Evolutionary conservation across 108 stramenopile species (phyloP), one percentile per base, ranked within the genome.

Genomic region (Skeletonema marinoi): DNA sequence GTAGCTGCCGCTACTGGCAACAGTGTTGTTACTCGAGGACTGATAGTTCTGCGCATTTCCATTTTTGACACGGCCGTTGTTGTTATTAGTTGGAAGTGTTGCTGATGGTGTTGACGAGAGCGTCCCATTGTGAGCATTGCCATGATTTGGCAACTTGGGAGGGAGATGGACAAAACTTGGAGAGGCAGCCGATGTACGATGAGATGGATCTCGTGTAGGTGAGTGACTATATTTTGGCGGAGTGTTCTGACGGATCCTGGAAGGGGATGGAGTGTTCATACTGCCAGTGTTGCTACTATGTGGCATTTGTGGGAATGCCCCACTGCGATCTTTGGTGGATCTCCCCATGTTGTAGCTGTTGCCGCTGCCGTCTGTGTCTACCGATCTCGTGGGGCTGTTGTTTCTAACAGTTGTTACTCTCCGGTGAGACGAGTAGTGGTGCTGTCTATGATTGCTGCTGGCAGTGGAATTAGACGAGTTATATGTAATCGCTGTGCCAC

Each of bases 231-330:
- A 51, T n/a, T 51, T 56, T n/a, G 54, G 54, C 25, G 54, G 54
- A 29, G 54, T 56, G 54, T 29, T 25, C 54, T 56, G 54, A 56
- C 21, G 54, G 7, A 56, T 17, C 62, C 62, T n/a, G 0, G 62
- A 21, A 4, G 62, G 62, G 6, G 62, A 36, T 0, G 17, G 30
- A 29, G 30, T 19, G 10, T 35, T 17, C 33, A 19, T 16, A 16
- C 30, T 59, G 6, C 13, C 36, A 32, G 51, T 12, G 32, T 36
- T n/a, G 54, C 39, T 32, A 31, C 32, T 32, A 25, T 33, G 36
- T 12, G 63, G 73, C 31, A 65, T 36, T 50, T 73, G 73, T 19
- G 73, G 73, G 64, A 73, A 73, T 7, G 73, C 73, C 1, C 73
- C 73, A 31, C 73, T 73, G 12, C 73, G 73, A 65, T 73, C 73